Percentiles rank a stretch among this genome's conserved stretches.
Evolutionary conservation across 768 basidiomycete species (phyloP).

Genomic region (Auriscalpium vulgare): DNA sequence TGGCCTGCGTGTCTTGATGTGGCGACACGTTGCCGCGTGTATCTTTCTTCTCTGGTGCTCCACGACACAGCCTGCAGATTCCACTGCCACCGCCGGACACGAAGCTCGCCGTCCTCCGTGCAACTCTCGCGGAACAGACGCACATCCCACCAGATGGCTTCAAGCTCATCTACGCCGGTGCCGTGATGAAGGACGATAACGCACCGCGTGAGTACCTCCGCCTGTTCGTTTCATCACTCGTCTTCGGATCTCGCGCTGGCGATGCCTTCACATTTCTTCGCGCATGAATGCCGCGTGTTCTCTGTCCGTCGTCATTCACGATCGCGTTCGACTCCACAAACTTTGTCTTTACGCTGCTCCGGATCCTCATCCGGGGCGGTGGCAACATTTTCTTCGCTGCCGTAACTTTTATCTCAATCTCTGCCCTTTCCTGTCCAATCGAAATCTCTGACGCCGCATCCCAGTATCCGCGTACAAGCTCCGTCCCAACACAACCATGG

Average conservation of each 20-base stretch:
- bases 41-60: background rate
- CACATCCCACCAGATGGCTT: conserved; percentile 62
- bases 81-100: conserved; percentile 51
- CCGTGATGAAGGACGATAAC: conserved; percentile 80
- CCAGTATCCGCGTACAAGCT: conserved; percentile 73
- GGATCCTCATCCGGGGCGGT: too few relatives aligned
- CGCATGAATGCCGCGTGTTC: too few relatives aligned
- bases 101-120: conserved; percentile 48
- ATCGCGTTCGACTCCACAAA: too few relatives aligned
- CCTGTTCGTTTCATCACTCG: background rate
- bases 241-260: background rate
- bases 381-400: too few relatives aligned
- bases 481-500: conserved; percentile 57
- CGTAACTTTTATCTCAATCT: too few relatives aligned
- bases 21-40: background rate
- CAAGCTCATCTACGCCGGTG: conserved; percentile 86
- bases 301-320: too few relatives aligned
- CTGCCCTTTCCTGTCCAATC: too few relatives aligned
- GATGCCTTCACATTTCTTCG: too few relatives aligned
- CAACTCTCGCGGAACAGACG: conserved; percentile 64
- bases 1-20: conserved; percentile 1
- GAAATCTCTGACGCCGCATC: background rate
- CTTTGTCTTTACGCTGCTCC: too few relatives aligned
- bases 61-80: conserved; percentile 35
- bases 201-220: conserved; percentile 43